These are phyloP conservation scores for Diplodia sapinea DNA, from an alignment of 2,329 filamentous ascomycete species.

Conservation along the genomic window DNA sequence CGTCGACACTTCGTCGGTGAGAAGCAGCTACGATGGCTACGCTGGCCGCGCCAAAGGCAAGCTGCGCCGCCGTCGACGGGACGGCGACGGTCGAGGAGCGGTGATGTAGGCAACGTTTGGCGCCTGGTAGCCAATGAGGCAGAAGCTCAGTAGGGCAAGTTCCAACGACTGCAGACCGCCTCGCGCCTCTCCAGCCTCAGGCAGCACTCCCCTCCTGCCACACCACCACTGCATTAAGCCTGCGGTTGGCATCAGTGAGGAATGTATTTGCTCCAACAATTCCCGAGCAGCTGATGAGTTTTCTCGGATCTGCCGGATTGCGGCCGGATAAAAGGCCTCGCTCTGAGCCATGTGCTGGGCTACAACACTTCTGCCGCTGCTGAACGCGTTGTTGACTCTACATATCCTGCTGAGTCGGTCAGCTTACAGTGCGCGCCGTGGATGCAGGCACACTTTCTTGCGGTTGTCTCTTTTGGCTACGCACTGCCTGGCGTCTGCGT, in stretches of 20 bases:
- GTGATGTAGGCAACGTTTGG: conserved; percentile 1
- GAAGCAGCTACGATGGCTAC: background rate
- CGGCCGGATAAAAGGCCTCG: background rate
- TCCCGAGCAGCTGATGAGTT: background rate
- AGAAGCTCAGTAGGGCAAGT: conserved; percentile 1
- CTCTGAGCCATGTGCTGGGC: too few species aligned
- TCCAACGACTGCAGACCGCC: conserved; percentile 4
- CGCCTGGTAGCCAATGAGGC: conserved; percentile 1
- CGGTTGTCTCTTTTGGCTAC: background rate
- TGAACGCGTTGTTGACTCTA: too few species aligned
- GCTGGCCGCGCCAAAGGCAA: background rate
- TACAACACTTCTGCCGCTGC: too few species aligned
- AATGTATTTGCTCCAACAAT: background rate
- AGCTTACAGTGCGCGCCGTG: conserved; percentile 1
- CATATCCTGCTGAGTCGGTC: background rate
- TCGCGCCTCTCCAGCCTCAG: conserved; percentile 21
- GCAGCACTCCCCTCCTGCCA: conserved; percentile 12
- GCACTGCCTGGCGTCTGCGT: background rate
- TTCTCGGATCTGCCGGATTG: background rate
- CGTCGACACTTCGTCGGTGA: conserved; percentile 10
- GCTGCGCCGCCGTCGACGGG: background rate
- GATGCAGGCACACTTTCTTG: background rate
- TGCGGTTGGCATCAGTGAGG: background rate
- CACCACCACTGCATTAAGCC: conserved; percentile 1
- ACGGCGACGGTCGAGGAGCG: conserved; percentile 17